Evolutionary conservation across 1,139 yeast genomes (phyloP), one percentile per base, ranked within the genome.

Genomic region (Lodderomyces margitis): DNA sequence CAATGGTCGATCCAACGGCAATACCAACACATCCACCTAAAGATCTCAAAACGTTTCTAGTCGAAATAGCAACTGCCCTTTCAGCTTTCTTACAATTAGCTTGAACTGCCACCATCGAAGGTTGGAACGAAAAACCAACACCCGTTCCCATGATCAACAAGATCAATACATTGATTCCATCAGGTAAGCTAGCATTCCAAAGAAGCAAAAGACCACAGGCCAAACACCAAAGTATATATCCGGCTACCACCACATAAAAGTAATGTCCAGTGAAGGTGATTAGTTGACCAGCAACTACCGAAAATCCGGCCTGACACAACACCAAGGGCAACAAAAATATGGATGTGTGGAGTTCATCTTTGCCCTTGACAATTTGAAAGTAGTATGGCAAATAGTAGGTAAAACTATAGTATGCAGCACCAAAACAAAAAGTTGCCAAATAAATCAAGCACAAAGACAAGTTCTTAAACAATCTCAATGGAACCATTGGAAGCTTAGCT

Each of bases 401-500:
- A 47, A 68, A 65, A 28, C 75, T 59, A 47, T 53, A 77, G 58
- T 72, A 77, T 0, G 68, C 64, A 45, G 73, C 64, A 2, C 83
- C 83, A 46, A 73, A 75, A 20, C 78, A 59, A 46, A 78, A 64
- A 44, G 71, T 70, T 43, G 75, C 72, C 1, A 59, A 36, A 21
- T 78, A 58, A 34, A 79, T 57, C 12, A 74, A 48, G 30, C 73
- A 59, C 40, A 76, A 61, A 19, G 73, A 62, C 2, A 64, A 58
- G 37, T 56, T 56, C 38, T 56, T 67, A 58, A 76, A 77, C 23
- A 78, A 53, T 36, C 67, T 52, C 38, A 78, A 60, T n/a, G 84
- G 84, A 30, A 80, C 62, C 75, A 79, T 74, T 8, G 85, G 84
- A 16, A 79, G 57, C 41, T 56, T 63, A 0, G 83, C 73, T 3